Evolutionary conservation across 345 rosid genomes (phyloP).

Genomic region (Sonneratia alba): DNA sequence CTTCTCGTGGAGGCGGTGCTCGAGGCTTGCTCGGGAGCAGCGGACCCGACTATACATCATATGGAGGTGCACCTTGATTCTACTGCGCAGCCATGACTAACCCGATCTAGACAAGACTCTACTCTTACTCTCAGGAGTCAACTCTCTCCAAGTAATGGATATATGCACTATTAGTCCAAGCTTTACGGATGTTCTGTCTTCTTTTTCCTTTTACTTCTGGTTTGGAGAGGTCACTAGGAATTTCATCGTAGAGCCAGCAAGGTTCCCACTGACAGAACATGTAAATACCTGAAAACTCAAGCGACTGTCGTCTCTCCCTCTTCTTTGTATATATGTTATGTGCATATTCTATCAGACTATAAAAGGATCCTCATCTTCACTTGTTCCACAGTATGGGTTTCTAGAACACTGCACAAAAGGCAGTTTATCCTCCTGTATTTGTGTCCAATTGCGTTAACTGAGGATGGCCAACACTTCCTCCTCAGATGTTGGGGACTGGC

Average conservation of each 20-base stretch:
- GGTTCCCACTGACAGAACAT: not conserved
- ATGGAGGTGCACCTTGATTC: constrained; percentile 71
- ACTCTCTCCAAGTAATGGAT: not conserved
- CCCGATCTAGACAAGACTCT: not conserved
- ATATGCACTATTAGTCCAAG: not conserved
- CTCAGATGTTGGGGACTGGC: too few relatives aligned
- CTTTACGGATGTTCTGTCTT: not conserved
- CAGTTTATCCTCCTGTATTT: too few relatives aligned
- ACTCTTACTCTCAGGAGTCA: not conserved
- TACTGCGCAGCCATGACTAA: constrained; percentile 40
- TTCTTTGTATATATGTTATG: not conserved
- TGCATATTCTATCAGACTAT: not conserved
- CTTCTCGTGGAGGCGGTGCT: constrained; percentile 38
- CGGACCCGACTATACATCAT: constrained; percentile 56
- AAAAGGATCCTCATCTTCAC: not conserved
- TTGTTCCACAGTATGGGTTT: not conserved
- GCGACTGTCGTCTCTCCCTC: not conserved
- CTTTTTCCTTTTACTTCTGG: not conserved
- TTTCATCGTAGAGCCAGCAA: not conserved
- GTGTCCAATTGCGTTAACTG: too few relatives aligned
- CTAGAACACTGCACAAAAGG: too few relatives aligned
- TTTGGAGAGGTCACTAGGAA: not conserved
- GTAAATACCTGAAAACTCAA: not conserved
- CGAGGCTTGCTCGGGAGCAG: constrained; percentile 46
- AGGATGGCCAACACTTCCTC: too few relatives aligned